Base-by-base conservation (phyloP, 2,329 filamentous ascomycete genomes). In the Aspergillus calidoustus region DNA sequence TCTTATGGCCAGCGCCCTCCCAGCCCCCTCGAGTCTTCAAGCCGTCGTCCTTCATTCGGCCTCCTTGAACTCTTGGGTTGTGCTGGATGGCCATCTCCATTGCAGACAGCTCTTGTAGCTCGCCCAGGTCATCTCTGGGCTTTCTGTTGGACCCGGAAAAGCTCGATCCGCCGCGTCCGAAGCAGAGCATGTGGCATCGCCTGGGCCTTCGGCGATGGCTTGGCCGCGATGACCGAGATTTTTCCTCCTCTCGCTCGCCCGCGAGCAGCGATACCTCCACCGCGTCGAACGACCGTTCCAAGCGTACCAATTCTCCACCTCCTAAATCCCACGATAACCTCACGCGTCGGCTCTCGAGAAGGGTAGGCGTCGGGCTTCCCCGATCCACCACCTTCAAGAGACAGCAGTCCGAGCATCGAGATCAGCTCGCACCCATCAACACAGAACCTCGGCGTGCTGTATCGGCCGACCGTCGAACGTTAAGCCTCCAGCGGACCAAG, bases 341-440 rank as follows among this genome's bases (percentile, higher is more conserved):
- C 34, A 74, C 75, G 49, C 75, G 75, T 57, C 73, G 74, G 48
- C 62, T 78, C 50, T 74, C 76, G n/a, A 71, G 74, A 44, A 73
- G 72, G 48, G 91, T 92, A n/a, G 87, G 93, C 17, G 90, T 92
- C 19, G 89, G 90, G 17, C 80, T 97, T 43, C 91, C 92, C 44
- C 86, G 92, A 53, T 82, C 88, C 4, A 87, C 89, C 69, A 96
- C 92, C 0, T 93, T 96, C 78, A 90, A 89, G 76, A 87, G 93
- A 69, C 92, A 94, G 75, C 86, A 91, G 73, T 94, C 92, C 30
- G 93, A 97, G 77, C 85, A 86, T 65, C 86, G 92, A 68, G 87
- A 91, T 68, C 89, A 88, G 70, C 82, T 96, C 57, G 82, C 89
- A 62, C 88, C 91, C 49, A 82, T 87, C 47, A 81, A 88, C 52